Evolutionary conservation across 129 eudicot genomes (phyloP).

Genomic region (Escallonia herrerae): DNA sequence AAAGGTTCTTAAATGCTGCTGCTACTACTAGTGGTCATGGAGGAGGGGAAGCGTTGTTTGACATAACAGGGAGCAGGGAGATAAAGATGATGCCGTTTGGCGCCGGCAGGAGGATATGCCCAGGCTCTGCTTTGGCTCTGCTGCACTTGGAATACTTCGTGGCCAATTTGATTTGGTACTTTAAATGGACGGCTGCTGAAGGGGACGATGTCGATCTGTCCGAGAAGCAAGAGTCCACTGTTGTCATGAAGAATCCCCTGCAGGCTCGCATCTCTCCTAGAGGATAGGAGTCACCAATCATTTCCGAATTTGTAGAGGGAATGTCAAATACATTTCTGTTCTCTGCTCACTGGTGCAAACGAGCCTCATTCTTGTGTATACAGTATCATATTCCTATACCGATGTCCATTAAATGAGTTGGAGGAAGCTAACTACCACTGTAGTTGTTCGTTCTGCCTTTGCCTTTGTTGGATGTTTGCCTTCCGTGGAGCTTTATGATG

Average conservation of each 20-base stretch:
- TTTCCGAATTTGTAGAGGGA: too few relatives aligned
- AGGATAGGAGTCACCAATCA: too few relatives aligned
- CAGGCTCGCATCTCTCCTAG: slow-evolving; percentile 23
- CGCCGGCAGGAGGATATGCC: slow-evolving; percentile 66
- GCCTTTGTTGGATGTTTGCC: too few relatives aligned
- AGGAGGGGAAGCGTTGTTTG: slow-evolving; percentile 27
- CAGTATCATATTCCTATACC: too few relatives aligned
- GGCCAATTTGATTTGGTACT: slow-evolving; percentile 55
- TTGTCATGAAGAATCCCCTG: slow-evolving; percentile 44
- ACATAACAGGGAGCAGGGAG: slow-evolving; percentile 48
- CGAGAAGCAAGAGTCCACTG: slow-evolving; percentile 34
- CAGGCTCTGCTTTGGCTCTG: slow-evolving; percentile 40
- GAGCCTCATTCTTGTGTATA: too few relatives aligned
- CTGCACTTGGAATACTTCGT: slow-evolving; percentile 58
- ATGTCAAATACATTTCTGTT: too few relatives aligned
- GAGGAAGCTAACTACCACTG: too few relatives aligned
- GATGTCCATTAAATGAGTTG: too few relatives aligned
- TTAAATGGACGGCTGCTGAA: slow-evolving; percentile 23
- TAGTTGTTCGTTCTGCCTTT: too few relatives aligned
- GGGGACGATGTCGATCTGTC: slow-evolving; percentile 31
- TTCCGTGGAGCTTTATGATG: too few relatives aligned
- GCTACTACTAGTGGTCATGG: background rate
- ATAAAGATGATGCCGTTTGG: slow-evolving; percentile 78
- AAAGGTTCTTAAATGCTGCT: slow-evolving; percentile 33
- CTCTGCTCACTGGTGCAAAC: too few relatives aligned